Evolutionary conservation across 1,139 yeast genomes (phyloP).

Genomic region (Candida smagusa): DNA sequence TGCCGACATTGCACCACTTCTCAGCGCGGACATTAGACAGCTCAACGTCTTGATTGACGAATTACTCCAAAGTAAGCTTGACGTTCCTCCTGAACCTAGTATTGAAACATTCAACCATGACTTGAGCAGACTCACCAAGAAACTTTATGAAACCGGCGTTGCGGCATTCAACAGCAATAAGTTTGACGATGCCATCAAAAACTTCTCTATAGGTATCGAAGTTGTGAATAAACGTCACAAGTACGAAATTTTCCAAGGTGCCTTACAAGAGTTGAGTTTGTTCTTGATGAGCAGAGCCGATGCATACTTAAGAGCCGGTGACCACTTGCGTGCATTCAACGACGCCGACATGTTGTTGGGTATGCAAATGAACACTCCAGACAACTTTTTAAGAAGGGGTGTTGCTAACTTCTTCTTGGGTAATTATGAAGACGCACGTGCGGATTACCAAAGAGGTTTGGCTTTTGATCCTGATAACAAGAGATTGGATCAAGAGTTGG

Average conservation of each 20-base stretch:
- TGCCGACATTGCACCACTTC: constrained; percentile 22
- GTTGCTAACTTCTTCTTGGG: constrained; percentile 70
- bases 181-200: constrained; percentile 68
- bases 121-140: constrained; percentile 63
- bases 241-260: constrained; percentile 81
- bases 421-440: constrained; percentile 67
- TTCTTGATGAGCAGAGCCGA: constrained; percentile 82
- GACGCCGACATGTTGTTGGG: constrained; percentile 74
- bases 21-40: constrained; percentile 53
- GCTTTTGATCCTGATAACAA: constrained; percentile 56
- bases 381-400: constrained; percentile 80
- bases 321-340: constrained; percentile 70
- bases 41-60: constrained; percentile 63
- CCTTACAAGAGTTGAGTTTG: constrained; percentile 71
- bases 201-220: constrained; percentile 74
- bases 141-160: constrained; percentile 72
- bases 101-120: constrained; percentile 53
- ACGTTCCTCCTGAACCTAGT: constrained; percentile 67
- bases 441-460: constrained; percentile 76
- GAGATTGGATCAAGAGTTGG: constrained; percentile 38
- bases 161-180: constrained; percentile 60
- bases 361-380: constrained; percentile 66
- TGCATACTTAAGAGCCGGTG: constrained; percentile 62
- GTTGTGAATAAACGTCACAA: constrained; percentile 78
- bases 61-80: constrained; percentile 56